A percentile compares a stretch with the other conserved stretches of the same genome.
phyloP scores from a whole-genome alignment of 2,329 filamentous ascomycete genomes.

The Onygena corvina region DNA sequence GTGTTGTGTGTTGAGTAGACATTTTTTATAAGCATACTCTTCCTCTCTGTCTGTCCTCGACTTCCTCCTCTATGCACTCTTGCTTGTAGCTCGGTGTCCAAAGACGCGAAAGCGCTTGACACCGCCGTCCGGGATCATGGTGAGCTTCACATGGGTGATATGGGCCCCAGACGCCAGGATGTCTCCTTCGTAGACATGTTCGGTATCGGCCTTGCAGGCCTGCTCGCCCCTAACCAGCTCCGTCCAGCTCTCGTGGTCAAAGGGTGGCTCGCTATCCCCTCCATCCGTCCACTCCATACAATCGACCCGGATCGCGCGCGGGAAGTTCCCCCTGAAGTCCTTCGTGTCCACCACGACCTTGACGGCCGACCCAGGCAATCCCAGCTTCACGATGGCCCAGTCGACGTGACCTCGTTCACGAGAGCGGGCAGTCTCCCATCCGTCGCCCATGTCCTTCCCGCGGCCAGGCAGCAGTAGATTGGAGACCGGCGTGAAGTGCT shows the following conservation, averaged over 20 bases:
- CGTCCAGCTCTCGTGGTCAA: constrained; percentile 28
- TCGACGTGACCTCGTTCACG: constrained; percentile 31
- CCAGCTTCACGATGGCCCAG: constrained; percentile 33
- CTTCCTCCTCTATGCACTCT: background rate
- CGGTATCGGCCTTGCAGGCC: constrained; percentile 30
- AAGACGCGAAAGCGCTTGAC: constrained; percentile 76
- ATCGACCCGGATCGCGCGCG: constrained; percentile 30
- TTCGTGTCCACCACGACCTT: constrained; percentile 35
- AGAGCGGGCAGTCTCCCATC: constrained; percentile 34
- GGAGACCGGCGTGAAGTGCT: constrained; percentile 32
- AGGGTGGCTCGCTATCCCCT: constrained; percentile 22
- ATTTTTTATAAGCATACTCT: background rate
- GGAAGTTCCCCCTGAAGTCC: constrained; percentile 37
- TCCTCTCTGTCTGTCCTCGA: background rate
- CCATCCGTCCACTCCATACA: constrained; percentile 20
- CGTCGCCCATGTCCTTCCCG: constrained; percentile 36
- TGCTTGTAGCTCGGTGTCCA: constrained; percentile 43
- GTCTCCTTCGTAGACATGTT: constrained; percentile 31
- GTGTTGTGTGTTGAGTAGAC: too few relatives aligned
- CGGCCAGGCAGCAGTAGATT: constrained; percentile 34
- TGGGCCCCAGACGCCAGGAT: constrained; percentile 55
- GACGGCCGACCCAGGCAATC: constrained; percentile 28
- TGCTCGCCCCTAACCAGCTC: constrained; percentile 29
- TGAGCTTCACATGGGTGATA: constrained; percentile 82
- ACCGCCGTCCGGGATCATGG: constrained; percentile 86